Base-by-base conservation (phyloP, 2,329 filamentous ascomycete species). In the Exophiala sp. region DNA sequence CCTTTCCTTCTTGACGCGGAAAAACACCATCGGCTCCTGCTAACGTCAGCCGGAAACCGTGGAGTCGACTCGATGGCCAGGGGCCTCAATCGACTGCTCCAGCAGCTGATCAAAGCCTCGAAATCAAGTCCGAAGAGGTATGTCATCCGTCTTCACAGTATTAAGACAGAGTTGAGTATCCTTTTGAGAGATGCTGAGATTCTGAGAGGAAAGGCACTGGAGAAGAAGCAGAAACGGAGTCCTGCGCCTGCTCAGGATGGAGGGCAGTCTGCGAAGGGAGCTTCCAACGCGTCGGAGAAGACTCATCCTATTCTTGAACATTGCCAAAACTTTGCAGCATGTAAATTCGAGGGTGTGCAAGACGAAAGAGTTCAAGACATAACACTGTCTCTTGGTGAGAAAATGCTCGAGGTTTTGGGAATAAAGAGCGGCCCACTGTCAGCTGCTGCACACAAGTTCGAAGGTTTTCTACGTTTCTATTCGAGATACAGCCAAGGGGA, bases 351-450 rank as follows among this genome's bases (percentile, higher is more conserved):
- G 41, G 20, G 21, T 6, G 21, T 43, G 3, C 20, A 43, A 20
- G 41, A 43, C n/a, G 8, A n/a, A 8, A 16, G 54, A 32, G 54
- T 56, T 11, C 43, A 38, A 24, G 12, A 33, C 14, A 38, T 56
- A 24, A 38, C 44, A 18, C 45, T 56, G 11, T 56, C 54, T n/a
- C 29, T 45, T 12, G 54, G 54, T n/a, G 29, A 52, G n/a, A 33
- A 29, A 20, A 43, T 46, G 34, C 43, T 48, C 20, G 32, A 43
- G 24, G 7, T 5, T 29, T 2, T 8, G 24, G 24, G 24, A 29
- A 29, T 29, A 29, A 29, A 29, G 24, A 29, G 5, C 5, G 24
- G 24, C 24, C 24, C 24, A 29, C 7, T 29, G 24, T 29, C 24
- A 5, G 24, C 5, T 29, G 24, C 24, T 29, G 24, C 24, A 5